These are phyloP conservation scores for Royoungia palumana DNA, from an alignment of 768 basidiomycete genomes.

Conservation along the genomic window DNA sequence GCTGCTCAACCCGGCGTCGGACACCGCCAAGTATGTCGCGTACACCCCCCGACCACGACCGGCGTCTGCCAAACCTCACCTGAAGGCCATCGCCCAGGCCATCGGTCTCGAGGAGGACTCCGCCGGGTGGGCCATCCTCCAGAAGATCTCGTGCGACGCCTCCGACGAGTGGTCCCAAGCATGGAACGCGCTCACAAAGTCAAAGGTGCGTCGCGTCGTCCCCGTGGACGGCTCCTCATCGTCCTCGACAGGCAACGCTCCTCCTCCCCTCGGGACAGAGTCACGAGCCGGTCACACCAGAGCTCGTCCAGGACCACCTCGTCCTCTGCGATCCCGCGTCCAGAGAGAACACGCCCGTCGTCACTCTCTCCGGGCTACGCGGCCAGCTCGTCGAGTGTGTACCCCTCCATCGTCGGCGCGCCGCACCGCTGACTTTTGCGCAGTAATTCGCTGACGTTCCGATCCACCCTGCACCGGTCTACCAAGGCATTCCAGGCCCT, in stretches of 20 bases:
- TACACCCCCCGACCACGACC: slow-evolving; percentile 74
- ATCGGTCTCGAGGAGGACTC: slow-evolving; percentile 62
- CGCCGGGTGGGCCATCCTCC: slow-evolving; percentile 75
- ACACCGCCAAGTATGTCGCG: slow-evolving; percentile 56
- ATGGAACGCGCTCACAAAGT: slow-evolving; percentile 58
- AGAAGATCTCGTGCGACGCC: slow-evolving; percentile 57
- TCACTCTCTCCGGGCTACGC: slow-evolving; percentile 82
- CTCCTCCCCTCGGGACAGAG: slow-evolving; percentile 69
- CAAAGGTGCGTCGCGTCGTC: slow-evolving; percentile 53
- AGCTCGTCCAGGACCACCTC: slow-evolving; percentile 84
- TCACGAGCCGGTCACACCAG: slow-evolving; percentile 58
- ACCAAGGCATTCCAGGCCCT: slow-evolving; percentile 43
- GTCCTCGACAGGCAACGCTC: slow-evolving; percentile 60
- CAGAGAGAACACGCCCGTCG: slow-evolving; percentile 46
- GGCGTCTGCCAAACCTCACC: slow-evolving; percentile 60
- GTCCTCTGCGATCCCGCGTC: slow-evolving; percentile 57
- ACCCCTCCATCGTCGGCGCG: slow-evolving; percentile 25
- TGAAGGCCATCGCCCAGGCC: slow-evolving; percentile 69
- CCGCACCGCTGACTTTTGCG: slow-evolving; percentile 25
- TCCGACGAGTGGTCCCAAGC: slow-evolving; percentile 66
- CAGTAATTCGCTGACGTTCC: slow-evolving; percentile 40
- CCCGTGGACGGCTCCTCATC: not conserved
- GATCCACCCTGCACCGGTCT: slow-evolving; percentile 41
- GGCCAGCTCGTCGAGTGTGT: slow-evolving; percentile 64
- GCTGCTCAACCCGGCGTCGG: slow-evolving; percentile 46